Conservation (phyloP, 192 early-diverging fungal genomes). For the Coemansia biformis region DNA sequence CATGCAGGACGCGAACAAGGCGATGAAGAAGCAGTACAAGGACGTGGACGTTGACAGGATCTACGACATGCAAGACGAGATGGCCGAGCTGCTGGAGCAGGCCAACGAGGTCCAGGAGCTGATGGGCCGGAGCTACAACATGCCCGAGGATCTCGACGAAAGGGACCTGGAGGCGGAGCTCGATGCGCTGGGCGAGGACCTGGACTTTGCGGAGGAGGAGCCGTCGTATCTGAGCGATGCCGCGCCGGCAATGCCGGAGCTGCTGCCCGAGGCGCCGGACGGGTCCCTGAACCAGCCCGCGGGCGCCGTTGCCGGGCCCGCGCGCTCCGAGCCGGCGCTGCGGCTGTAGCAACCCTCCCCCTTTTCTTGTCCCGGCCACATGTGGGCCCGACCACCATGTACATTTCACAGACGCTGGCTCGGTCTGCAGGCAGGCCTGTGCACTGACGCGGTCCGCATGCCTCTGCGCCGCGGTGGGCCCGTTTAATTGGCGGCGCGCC, state of each 20-base stretch:
- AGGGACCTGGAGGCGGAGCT: constrained; percentile 97
- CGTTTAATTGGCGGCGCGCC: no score
- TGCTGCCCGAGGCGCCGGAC: constrained; percentile 34
- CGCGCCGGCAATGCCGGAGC: constrained; percentile 26
- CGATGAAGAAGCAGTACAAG: constrained; percentile 95
- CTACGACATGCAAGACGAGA: constrained; percentile 91
- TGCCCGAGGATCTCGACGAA: constrained; percentile 95
- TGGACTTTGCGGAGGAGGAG: constrained; percentile 56
- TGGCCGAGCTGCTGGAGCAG: constrained; percentile 95
- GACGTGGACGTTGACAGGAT: constrained; percentile 92
- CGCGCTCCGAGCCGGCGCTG: constrained; percentile 25
- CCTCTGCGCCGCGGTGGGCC: no score
- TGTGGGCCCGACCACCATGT: no score
- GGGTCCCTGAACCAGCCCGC: constrained; percentile 14
- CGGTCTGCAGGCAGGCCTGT: no score
- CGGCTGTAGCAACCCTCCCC: constrained; percentile 25
- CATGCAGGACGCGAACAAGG: constrained; percentile 92
- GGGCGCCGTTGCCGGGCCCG: constrained; percentile 5
- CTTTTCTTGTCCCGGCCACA: no score
- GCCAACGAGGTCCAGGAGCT: constrained; percentile 97
- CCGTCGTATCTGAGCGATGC: constrained; percentile 36
- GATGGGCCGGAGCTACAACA: constrained; percentile 81
- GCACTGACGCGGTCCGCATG: no score
- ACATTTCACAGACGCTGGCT: no score
- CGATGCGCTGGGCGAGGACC: constrained; percentile 92